Evolutionary conservation across 2,329 filamentous ascomycete genomes (phyloP).

Genomic region (Fusarium xylarioides): DNA sequence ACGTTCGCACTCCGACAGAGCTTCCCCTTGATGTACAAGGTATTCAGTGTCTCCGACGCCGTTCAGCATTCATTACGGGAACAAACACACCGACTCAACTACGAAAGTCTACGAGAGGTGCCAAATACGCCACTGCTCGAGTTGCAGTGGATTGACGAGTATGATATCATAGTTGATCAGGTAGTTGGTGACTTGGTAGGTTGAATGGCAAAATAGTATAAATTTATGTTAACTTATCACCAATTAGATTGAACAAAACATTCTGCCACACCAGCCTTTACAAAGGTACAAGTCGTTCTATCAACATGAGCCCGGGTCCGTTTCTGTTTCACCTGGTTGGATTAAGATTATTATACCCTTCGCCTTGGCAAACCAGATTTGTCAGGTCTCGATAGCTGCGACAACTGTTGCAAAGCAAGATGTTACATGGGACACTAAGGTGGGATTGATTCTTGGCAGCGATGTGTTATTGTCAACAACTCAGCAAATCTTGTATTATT

Average conservation of each 20-base stretch:
- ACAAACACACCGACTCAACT: accelerated
- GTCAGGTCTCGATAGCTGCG: not conserved
- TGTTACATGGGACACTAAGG: accelerated
- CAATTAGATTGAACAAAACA: not conserved
- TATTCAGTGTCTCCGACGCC: not conserved
- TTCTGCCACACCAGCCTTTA: not conserved
- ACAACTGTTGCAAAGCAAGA: not conserved
- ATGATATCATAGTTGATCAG: not conserved
- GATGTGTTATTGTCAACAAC: not conserved
- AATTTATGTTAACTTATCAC: not conserved
- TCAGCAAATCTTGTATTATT: not conserved
- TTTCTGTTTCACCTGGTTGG: not conserved
- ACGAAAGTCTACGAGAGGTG: not conserved
- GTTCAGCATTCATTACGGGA: no score
- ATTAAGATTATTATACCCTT: not conserved
- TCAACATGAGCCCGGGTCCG: not conserved
- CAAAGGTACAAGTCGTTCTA: not conserved
- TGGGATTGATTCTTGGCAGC: accelerated
- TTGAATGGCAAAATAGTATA: accelerated
- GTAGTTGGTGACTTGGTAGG: not conserved
- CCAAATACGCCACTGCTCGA: not conserved
- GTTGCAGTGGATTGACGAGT: accelerated
- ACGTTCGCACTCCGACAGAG: accelerated
- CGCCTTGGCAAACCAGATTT: accelerated
- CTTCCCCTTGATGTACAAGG: not conserved